Conservation (phyloP, 2,329 filamentous ascomycete species). For the Fusarium humuli region DNA sequence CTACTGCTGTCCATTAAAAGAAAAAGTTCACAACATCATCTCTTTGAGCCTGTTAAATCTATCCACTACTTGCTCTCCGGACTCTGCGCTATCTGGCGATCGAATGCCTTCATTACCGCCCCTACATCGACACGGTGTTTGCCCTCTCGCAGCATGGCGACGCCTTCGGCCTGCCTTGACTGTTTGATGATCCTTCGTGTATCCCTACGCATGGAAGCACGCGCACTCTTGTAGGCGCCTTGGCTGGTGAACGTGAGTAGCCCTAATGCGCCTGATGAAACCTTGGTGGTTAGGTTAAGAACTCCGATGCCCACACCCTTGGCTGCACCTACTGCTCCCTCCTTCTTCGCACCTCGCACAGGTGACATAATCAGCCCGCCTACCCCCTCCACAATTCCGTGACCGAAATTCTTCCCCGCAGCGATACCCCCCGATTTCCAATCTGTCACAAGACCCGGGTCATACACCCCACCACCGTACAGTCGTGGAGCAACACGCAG, state of each 20-base stretch:
- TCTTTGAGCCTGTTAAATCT: not conserved
- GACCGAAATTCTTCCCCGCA: not conserved
- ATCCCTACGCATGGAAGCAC: not conserved
- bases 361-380: not conserved
- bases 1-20: not conserved
- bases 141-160: not conserved
- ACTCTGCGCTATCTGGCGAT: not conserved
- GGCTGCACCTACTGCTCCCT: not conserved
- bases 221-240: slow-evolving; percentile 15
- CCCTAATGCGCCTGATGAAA: slow-evolving; percentile 7
- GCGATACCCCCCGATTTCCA: not conserved
- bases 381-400: not conserved
- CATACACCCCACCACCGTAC: not conserved
- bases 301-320: not conserved
- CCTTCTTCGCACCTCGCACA: not conserved
- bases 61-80: not conserved
- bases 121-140: not conserved
- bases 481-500: not conserved
- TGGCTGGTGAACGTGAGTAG: slow-evolving; percentile 10
- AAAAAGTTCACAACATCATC: not conserved
- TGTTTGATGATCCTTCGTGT: not conserved
- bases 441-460: not conserved
- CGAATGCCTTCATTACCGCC: not conserved
- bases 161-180: not conserved
- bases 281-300: not conserved